Conservation (phyloP, 148 eudicot genomes). For the Vaccinium myrtillus region DNA sequence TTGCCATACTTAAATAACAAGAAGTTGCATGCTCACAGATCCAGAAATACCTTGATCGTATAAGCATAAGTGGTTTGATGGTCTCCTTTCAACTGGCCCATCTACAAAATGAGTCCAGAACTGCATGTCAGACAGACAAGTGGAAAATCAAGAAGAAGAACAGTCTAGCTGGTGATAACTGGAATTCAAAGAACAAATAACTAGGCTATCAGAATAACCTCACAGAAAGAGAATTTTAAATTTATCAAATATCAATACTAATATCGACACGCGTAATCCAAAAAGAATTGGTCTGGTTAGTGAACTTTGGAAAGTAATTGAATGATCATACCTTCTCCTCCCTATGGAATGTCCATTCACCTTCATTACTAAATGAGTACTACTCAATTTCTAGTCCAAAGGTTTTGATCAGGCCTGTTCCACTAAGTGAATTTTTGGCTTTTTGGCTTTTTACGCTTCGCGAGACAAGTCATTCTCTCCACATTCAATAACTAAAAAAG, state of each 20-base stretch:
- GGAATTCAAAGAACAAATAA: background rate
- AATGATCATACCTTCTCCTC: background rate
- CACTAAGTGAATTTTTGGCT: too few relatives aligned
- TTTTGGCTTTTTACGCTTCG: too few relatives aligned
- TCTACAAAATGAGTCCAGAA: slow-evolving; percentile 78
- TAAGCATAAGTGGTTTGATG: slow-evolving; percentile 48
- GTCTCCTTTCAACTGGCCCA: slow-evolving; percentile 54
- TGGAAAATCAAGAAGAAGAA: slow-evolving; percentile 32
- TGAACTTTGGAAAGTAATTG: background rate
- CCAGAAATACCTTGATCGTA: slow-evolving; percentile 60
- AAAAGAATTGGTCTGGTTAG: background rate
- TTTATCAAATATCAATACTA: background rate
- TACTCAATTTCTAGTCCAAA: background rate
- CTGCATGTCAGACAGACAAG: slow-evolving; percentile 66
- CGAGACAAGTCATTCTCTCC: too few relatives aligned
- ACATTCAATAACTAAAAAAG: too few relatives aligned
- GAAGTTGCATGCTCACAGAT: background rate
- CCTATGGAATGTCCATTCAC: background rate
- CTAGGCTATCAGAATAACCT: background rate
- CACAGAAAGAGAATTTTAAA: background rate
- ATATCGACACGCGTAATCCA: background rate
- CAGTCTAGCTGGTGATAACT: background rate
- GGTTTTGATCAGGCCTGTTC: background rate
- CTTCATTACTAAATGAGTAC: background rate
- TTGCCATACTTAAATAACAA: background rate